Evolutionary conservation across 805 yeast genomes (phyloP), one percentile per base, ranked within the genome.

Genomic region (Scheffersomyces amazonensis): DNA sequence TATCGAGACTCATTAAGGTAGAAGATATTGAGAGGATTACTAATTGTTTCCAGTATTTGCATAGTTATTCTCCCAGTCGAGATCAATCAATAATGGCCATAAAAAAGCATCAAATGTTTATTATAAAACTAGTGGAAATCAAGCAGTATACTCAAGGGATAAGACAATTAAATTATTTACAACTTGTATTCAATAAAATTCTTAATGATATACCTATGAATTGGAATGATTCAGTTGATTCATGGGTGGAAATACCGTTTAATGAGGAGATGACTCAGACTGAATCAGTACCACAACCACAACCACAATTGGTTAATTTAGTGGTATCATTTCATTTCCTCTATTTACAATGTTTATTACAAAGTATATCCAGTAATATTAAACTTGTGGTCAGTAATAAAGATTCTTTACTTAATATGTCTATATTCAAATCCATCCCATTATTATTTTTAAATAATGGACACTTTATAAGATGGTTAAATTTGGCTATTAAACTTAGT

Each of bases 261-360:
- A 16, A 39, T 35, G n/a, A n/a, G n/a, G n/a, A n/a, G n/a, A n/a
- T n/a, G n/a, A n/a, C n/a, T n/a, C n/a, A n/a, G n/a, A n/a, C n/a
- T n/a, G 31, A 13, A 32, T 9, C 27, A 37, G 2, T 49, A 46
- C 22, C 22, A 20, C 9, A 20, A 20, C 6, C 22, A 20, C 9
- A 20, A 6, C 9, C 30, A 24, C 54, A 22, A 43, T 50, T 17
- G 43, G 19, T 44, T 12, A 35, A 27, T 15, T 27, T 15, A 27
- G 15, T 27, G 15, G 17, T 53, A 21, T 61, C 66, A 4, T 58
- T 43, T 41, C 60, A 64, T 41, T 60, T 62, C 34, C 42, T 64
- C 25, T 28, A 50, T 3, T 33, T 62, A 12, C 69, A 64, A 36
- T 47, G 52, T 23, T 18, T 50, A 10, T 40, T 62, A 12, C 64